phyloP scores from a whole-genome alignment of 768 basidiomycete genomes.

The Pleurotus eryngii region DNA sequence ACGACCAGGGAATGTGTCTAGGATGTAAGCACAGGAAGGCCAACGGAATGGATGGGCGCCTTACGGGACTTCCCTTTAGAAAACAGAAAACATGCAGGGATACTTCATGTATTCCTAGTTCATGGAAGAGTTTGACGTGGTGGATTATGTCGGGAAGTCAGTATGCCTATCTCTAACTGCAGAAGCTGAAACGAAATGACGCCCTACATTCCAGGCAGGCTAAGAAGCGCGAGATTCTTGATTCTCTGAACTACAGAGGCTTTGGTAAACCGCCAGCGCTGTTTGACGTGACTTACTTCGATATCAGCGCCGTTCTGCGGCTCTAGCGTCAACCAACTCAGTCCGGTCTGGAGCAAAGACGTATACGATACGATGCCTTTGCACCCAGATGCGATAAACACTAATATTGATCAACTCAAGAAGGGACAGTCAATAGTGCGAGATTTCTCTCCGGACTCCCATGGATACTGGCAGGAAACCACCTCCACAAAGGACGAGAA shows the following conservation, averaged over 20 bases:
- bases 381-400: constrained; percentile 2
- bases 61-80: constrained; percentile 12
- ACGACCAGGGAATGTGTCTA: constrained; percentile 20
- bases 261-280: constrained; percentile 21
- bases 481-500: constrained; percentile 19
- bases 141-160: constrained; percentile 6
- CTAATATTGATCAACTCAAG: constrained; percentile 11
- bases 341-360: constrained; percentile 24
- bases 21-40: constrained; percentile 13
- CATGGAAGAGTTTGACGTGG: constrained; percentile 17
- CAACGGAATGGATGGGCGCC: background rate
- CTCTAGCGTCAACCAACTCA: constrained; percentile 21
- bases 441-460: constrained; percentile 7
- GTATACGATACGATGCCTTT: constrained; percentile 22
- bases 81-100: constrained; percentile 28
- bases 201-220: constrained; percentile 10
- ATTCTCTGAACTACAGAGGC: constrained; percentile 23
- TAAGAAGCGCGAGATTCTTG: constrained; percentile 26
- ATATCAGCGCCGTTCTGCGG: constrained; percentile 17
- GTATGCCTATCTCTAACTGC: background rate
- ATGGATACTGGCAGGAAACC: constrained; percentile 24
- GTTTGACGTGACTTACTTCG: constrained; percentile 21
- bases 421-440: constrained; percentile 14
- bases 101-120: constrained; percentile 17
- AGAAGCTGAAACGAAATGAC: too few species aligned